These are phyloP conservation scores for Zalerion maritima DNA, from an alignment of 495 filamentous ascomycete genomes.

Conservation along the genomic window DNA sequence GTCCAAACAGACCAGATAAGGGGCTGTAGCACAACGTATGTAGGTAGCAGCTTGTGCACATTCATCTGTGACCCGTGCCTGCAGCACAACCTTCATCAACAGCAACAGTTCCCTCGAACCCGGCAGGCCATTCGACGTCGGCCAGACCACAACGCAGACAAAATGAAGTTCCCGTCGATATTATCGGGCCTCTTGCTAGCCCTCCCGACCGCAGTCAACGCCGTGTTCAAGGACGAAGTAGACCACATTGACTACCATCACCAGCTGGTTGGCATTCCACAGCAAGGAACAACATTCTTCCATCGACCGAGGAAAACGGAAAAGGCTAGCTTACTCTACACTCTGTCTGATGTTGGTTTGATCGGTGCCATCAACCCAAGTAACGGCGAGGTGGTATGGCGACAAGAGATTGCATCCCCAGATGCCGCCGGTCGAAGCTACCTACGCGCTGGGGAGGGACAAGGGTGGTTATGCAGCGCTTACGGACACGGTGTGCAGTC, in stretches of 20 bases:
- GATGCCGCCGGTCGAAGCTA: slow-evolving; percentile 32
- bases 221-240: slow-evolving; percentile 83
- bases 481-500: slow-evolving; percentile 49
- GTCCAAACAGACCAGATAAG: too few species aligned
- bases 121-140: too few species aligned
- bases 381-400: slow-evolving; percentile 73
- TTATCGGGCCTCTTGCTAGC: slow-evolving; percentile 16
- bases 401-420: slow-evolving; percentile 44
- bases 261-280: slow-evolving; percentile 70
- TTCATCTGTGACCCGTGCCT: too few species aligned
- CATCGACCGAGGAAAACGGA: slow-evolving; percentile 67
- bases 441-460: slow-evolving; percentile 57
- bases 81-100: too few species aligned
- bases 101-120: too few species aligned
- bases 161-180: too few species aligned
- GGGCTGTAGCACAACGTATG: too few species aligned
- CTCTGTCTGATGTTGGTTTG: slow-evolving; percentile 64
- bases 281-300: slow-evolving; percentile 80
- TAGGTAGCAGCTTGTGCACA: too few species aligned
- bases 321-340: slow-evolving; percentile 82
- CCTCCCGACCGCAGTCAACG: slow-evolving; percentile 30
- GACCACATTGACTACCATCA: slow-evolving; percentile 88
- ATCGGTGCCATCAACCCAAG: slow-evolving; percentile 82
- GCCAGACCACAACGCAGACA: too few species aligned
- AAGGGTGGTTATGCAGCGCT: slow-evolving; percentile 58